Evolutionary conservation across 2,329 filamentous ascomycete genomes (phyloP), one percentile per base, ranked within the genome.

Genomic region (Diaporthe amygdali): DNA sequence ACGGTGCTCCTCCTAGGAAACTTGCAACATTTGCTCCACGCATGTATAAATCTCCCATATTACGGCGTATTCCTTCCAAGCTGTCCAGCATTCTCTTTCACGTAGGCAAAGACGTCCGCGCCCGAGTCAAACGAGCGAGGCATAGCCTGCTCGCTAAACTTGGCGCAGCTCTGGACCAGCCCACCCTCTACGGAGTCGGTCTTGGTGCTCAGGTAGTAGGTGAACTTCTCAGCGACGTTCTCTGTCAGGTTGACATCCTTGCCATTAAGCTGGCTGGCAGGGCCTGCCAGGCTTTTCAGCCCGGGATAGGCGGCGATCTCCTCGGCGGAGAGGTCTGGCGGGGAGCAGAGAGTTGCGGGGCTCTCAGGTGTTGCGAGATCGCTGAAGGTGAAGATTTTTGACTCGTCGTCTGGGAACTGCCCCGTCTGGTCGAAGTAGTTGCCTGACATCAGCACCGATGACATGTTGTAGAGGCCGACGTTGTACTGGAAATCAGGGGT

Each of bases 61-160:
- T 2, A 64, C 8, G 59, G 59, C 44, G 37, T 64, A 1, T 64
- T 64, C 30, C 59, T 64, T 20, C 59, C 59, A 20, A 64, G 0
- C 30, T 64, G 59, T 10, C 59, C 59, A 37, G 59, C 44, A 27
- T 64, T 64, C 44, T 64, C 59, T 3, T 12, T 64, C 30, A 64
- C 59, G 7, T 64, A 64, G 3, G 59, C 37, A 0, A 64, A 25
- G 30, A 64, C 59, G 5, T 64, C 59, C n/a, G 30, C 30, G 1
- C 41, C 59, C 0, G 59, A 49, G 10, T 37, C 59, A 47, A 64
- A 64, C 2, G 30, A 37, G 2, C 44, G 6, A 10, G 76, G 59
- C 0, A 81, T 79, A 5, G 76, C 76, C 39, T 79, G 75, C 71
- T 83, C 82, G 27, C 82, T 77, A 27, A 68, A 68, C 39, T 55